A percentile compares a stretch with the other conserved stretches of the same genome.
Conservation (phyloP, 768 basidiomycete genomes). For the Mycena indigotica region DNA sequence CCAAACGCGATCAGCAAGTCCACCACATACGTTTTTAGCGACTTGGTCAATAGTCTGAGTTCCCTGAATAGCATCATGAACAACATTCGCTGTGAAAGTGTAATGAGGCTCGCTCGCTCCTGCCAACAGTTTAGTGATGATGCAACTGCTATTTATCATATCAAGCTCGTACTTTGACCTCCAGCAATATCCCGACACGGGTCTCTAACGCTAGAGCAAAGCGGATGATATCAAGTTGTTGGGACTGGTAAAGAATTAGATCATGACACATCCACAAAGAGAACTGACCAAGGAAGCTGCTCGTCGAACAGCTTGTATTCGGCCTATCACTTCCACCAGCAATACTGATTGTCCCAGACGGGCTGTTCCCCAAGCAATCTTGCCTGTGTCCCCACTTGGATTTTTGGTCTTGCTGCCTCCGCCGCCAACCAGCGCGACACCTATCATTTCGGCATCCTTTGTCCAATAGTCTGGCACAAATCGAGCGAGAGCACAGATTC, state of each 20-base stretch:
- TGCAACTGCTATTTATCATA: neutral
- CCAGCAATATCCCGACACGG: constrained; percentile 55
- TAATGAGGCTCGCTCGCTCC: constrained; percentile 56
- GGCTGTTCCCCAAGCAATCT: constrained; percentile 46
- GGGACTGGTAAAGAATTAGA: constrained; percentile 22
- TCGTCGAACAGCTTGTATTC: constrained; percentile 47
- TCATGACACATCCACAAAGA: neutral
- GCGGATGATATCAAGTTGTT: constrained; percentile 39
- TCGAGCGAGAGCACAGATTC: constrained; percentile 51
- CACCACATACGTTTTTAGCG: constrained; percentile 66
- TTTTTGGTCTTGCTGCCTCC: constrained; percentile 27
- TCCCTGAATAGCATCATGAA: constrained; percentile 65
- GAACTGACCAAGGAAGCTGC: constrained; percentile 31
- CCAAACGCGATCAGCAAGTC: constrained; percentile 65
- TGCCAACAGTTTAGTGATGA: constrained; percentile 27
- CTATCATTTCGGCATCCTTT: constrained; percentile 72
- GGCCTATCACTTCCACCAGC: constrained; percentile 60
- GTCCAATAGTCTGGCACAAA: constrained; percentile 68
- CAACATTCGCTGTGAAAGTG: constrained; percentile 61
- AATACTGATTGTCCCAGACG: constrained; percentile 66
- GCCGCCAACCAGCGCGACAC: constrained; percentile 62
- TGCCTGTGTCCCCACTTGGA: constrained; percentile 8
- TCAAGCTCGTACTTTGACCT: constrained; percentile 49
- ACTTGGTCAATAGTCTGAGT: constrained; percentile 62
- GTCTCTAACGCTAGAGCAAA: constrained; percentile 62